phyloP scores from a whole-genome alignment of 2,329 filamentous ascomycete species.

The Scytalidium lignicola region DNA sequence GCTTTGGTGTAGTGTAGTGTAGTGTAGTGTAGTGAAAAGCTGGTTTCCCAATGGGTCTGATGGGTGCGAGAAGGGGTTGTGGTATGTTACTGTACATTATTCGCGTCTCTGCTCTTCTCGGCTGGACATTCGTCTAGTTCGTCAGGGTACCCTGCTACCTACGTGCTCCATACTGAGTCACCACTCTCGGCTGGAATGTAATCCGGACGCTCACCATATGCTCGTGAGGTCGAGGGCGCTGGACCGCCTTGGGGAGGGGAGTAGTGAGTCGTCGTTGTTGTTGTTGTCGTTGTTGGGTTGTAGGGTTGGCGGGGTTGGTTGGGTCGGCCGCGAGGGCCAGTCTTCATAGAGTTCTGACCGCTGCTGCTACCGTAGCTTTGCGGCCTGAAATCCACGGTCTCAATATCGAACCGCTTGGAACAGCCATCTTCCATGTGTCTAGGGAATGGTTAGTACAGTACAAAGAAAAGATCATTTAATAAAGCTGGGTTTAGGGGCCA shows the following conservation, averaged over 20 bases:
- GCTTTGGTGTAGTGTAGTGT: too few relatives aligned
- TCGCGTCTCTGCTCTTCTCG: too few relatives aligned
- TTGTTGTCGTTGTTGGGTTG: too few relatives aligned
- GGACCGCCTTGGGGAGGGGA: background rate
- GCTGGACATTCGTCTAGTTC: too few relatives aligned
- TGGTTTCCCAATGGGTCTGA: too few relatives aligned
- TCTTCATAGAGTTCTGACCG: slow-evolving; percentile 1
- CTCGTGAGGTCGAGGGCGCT: background rate
- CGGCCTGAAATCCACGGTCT: slow-evolving; percentile 26
- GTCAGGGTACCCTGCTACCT: background rate
- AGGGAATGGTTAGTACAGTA: slow-evolving; percentile 7
- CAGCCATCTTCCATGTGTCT: slow-evolving; percentile 77
- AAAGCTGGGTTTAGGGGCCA: background rate
- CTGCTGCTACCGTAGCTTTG: slow-evolving; percentile 2
- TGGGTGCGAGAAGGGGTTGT: too few relatives aligned
- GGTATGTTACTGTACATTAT: too few relatives aligned
- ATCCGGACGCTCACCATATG: background rate
- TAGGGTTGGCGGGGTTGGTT: background rate
- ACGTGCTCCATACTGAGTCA: background rate
- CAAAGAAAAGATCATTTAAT: too few relatives aligned
- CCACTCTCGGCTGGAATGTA: background rate
- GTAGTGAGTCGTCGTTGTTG: background rate
- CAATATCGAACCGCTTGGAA: slow-evolving; percentile 52
- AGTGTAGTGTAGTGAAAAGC: too few relatives aligned
- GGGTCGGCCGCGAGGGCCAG: background rate